Evolutionary conservation across 805 yeast species (phyloP).

Genomic region (Yarrowia yakushimensis): DNA sequence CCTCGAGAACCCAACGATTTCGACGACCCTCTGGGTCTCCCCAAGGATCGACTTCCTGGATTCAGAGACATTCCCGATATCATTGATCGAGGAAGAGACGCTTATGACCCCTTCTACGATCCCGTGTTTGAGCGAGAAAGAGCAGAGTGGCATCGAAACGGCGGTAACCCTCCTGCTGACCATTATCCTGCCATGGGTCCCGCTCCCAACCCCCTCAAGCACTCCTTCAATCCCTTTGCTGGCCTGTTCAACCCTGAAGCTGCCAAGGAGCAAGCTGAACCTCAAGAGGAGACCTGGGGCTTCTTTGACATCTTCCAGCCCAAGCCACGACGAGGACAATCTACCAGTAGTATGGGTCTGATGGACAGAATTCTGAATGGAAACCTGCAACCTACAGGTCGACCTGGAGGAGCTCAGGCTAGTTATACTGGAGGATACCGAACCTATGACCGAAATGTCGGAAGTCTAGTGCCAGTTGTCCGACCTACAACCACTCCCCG

Average conservation of each 20-base stretch:
- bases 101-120: slow-evolving; percentile 1
- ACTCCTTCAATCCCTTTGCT: not conserved
- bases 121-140: not conserved
- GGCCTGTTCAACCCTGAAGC: not conserved
- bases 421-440: not conserved
- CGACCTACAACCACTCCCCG: not conserved
- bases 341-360: not conserved
- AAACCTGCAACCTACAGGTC: not conserved
- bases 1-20: slow-evolving; percentile 17
- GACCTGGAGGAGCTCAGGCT: not conserved
- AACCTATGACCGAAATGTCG: not conserved
- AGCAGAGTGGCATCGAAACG: not conserved
- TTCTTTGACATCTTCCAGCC: slow-evolving; percentile 8
- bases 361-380: not conserved
- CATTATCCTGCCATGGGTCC: not conserved
- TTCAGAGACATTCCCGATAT: not conserved
- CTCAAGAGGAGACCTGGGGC: not conserved
- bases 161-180: too few relatives aligned
- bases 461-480: not conserved
- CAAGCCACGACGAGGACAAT: not conserved
- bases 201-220: not conserved
- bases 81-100: not conserved
- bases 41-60: not conserved
- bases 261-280: not conserved
- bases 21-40: slow-evolving; percentile 4